Evolutionary conservation across 2,329 filamentous ascomycete genomes (phyloP).

Genomic region (Trichoderma breve): DNA sequence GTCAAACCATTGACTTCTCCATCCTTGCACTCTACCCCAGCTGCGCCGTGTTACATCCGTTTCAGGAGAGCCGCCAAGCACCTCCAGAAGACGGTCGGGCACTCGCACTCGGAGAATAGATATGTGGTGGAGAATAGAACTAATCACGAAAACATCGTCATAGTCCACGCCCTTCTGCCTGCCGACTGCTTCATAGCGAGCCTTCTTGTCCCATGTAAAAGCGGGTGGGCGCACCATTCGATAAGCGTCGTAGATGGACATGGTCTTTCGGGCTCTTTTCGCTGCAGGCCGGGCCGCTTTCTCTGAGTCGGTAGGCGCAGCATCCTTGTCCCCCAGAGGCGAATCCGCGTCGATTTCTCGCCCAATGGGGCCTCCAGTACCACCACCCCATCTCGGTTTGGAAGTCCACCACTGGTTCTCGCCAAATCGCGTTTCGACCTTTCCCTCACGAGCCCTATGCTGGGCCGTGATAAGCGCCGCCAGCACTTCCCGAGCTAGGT

Average conservation of each 20-base stretch:
- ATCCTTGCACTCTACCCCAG: slow-evolving; percentile 54
- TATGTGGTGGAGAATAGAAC: slow-evolving; percentile 61
- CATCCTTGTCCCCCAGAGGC: slow-evolving; percentile 46
- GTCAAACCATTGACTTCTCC: slow-evolving; percentile 62
- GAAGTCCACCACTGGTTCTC: slow-evolving; percentile 62
- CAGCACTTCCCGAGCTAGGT: slow-evolving; percentile 60
- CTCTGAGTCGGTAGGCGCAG: slow-evolving; percentile 29
- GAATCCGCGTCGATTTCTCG: slow-evolving; percentile 54
- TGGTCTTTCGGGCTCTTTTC: slow-evolving; percentile 54
- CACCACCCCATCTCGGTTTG: slow-evolving; percentile 61
- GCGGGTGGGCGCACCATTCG: slow-evolving; percentile 59
- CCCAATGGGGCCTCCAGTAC: slow-evolving; percentile 60
- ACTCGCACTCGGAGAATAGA: slow-evolving; percentile 59
- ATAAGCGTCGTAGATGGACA: slow-evolving; percentile 62
- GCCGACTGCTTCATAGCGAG: slow-evolving; percentile 57
- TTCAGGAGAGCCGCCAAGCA: slow-evolving; percentile 48
- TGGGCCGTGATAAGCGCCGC: slow-evolving; percentile 62
- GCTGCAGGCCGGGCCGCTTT: slow-evolving; percentile 27
- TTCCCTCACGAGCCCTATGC: slow-evolving; percentile 59
- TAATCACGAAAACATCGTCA: slow-evolving; percentile 63
- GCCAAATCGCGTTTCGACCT: slow-evolving; percentile 55
- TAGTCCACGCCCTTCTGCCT: slow-evolving; percentile 45
- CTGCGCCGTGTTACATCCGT: slow-evolving; percentile 37
- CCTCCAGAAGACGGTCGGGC: slow-evolving; percentile 50
- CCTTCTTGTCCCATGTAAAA: slow-evolving; percentile 59